Percentiles rank a stretch among this genome's conserved stretches.
phyloP scores from a whole-genome alignment of 805 yeast species.

The Barnettozyma sp. region DNA sequence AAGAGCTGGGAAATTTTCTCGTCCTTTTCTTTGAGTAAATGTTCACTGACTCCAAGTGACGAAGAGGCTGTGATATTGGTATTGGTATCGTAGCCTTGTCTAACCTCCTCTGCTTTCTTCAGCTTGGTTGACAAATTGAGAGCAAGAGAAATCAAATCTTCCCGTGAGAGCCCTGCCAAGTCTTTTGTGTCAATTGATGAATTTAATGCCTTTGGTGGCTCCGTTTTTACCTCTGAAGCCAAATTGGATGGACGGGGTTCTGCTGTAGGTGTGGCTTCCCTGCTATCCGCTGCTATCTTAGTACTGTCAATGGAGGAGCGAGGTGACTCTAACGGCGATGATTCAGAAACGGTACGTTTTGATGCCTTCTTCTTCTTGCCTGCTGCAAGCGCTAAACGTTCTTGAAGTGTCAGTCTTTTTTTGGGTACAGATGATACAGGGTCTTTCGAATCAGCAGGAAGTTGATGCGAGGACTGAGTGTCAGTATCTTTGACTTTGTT shows the following conservation, averaged over 20 bases:
- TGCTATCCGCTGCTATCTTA: slow-evolving; percentile 2
- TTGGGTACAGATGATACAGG: slow-evolving; percentile 27
- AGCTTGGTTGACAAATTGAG: slow-evolving; percentile 13
- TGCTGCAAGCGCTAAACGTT: slow-evolving; percentile 80
- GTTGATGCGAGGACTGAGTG: too few species aligned
- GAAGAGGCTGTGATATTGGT: background rate
- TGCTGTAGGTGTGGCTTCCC: background rate
- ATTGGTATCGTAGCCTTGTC: too few species aligned
- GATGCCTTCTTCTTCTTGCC: slow-evolving; percentile 25
- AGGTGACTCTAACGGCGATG: background rate
- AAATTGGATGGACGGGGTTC: background rate
- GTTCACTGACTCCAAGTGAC: slow-evolving; percentile 17
- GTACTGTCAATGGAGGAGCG: slow-evolving; percentile 8
- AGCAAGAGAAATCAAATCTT: slow-evolving; percentile 15
- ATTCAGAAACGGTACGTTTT: slow-evolving; percentile 4
- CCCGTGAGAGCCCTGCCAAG: slow-evolving; percentile 10
- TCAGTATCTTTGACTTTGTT: too few species aligned
- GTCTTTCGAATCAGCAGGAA: slow-evolving; percentile 3
- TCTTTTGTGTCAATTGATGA: slow-evolving; percentile 10
- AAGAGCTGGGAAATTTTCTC: slow-evolving; percentile 56
- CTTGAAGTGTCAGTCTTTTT: slow-evolving; percentile 73
- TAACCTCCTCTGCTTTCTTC: slow-evolving; percentile 8
- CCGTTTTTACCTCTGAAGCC: background rate
- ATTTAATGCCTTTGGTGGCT: background rate
- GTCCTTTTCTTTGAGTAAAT: slow-evolving; percentile 38